phyloP scores from a whole-genome alignment of 306 rosid species.

The Trifolium fragiferum region DNA sequence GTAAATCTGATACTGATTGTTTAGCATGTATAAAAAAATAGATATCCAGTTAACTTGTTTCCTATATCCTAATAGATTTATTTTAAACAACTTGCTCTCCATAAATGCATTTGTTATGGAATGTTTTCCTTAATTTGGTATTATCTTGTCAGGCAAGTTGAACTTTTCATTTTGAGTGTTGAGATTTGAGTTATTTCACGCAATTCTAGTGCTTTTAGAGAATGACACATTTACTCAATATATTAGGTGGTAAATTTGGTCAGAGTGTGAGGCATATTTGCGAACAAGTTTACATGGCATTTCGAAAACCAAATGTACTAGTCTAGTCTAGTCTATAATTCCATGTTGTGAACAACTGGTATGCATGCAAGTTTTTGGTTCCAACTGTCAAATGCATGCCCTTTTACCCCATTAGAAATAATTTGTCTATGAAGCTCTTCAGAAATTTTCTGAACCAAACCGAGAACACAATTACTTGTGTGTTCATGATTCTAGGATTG shows the following conservation, averaged over 20 bases:
- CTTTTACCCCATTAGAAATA: background rate
- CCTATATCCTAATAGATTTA: background rate
- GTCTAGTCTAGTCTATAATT: constrained; percentile 14
- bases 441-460: constrained; percentile 1
- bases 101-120: background rate
- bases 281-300: background rate
- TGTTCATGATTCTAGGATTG: constrained; percentile 8
- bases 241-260: too few relatives aligned
- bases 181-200: background rate
- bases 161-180: constrained; percentile 1
- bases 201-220: constrained; percentile 1
- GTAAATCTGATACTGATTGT: constrained; percentile 10
- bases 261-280: too few relatives aligned
- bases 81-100: background rate
- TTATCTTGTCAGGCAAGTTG: constrained; percentile 16
- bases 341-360: constrained; percentile 12
- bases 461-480: background rate
- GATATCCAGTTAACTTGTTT: background rate
- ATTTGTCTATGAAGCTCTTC: background rate
- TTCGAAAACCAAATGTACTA: background rate
- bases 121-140: constrained; percentile 4
- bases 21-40: background rate
- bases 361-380: background rate
- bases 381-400: constrained; percentile 6
- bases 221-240: constrained; percentile 1